Evolutionary conservation across 2,329 filamentous ascomycete genomes (phyloP).

Genomic region (Amesomyces nigricolor): DNA sequence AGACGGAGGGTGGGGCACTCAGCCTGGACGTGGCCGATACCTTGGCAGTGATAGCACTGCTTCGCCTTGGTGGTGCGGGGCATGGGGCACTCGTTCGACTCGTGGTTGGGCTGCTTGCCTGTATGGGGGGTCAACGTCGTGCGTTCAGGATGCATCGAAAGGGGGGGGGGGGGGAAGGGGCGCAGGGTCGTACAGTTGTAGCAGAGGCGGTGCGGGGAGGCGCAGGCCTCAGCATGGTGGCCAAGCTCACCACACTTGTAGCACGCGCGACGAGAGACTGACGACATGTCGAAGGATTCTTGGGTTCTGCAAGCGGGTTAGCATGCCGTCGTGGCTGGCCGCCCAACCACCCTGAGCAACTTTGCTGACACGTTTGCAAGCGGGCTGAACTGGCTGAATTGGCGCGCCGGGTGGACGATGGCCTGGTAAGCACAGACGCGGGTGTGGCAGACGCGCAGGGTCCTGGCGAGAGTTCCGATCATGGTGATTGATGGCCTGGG

Average conservation of each 20-base stretch:
- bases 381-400: neutral
- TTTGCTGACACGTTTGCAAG: constrained; percentile 14
- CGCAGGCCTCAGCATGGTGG: constrained; percentile 86
- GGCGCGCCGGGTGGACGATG: no score
- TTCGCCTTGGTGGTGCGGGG: constrained; percentile 97
- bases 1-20: constrained; percentile 96
- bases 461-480: neutral
- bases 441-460: neutral
- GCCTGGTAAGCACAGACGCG: neutral
- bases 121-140: constrained; percentile 23
- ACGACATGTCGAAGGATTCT: constrained; percentile 54
- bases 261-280: constrained; percentile 75
- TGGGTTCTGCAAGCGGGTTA: constrained; percentile 11
- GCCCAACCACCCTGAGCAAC: neutral
- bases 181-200: constrained; percentile 80
- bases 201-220: constrained; percentile 94
- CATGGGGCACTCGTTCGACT: constrained; percentile 95
- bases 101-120: constrained; percentile 85
- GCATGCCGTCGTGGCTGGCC: neutral
- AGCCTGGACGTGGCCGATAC: constrained; percentile 94
- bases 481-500: neutral
- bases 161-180: no score
- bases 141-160: neutral
- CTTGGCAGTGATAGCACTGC: constrained; percentile 99
- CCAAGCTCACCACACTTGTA: constrained; percentile 81